Evolutionary conservation across 371 early-diverging fungal species (phyloP), one percentile per base, ranked within the genome.

Genomic region (Apophysomyces ossiformis): DNA sequence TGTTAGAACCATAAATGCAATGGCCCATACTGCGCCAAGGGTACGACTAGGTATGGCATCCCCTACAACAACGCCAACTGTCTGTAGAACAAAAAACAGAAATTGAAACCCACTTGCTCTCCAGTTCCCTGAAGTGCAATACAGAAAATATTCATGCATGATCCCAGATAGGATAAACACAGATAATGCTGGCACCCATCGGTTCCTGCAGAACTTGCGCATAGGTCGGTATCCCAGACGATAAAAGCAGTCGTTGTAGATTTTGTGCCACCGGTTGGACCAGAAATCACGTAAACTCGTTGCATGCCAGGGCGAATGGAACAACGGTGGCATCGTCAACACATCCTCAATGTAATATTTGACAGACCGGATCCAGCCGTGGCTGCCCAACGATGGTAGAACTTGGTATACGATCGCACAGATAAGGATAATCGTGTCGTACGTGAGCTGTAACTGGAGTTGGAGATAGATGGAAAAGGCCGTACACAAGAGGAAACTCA

Each of bases 81-180:
- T 68, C 41, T 79, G 79, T 15, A 74, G 26, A 0, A 69, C 41
- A 58, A 79, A 79, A 47, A 79, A 79, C 4, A 68, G 15, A 16
- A 76, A 63, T 21, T 79, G 79, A 44, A 70, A 58, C 4, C 73
- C 75, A 62, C 72, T 67, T 7, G 70, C 71, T 0, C 74, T 79
- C 73, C 9, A 66, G n/a, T 8, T 47, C 0, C 79, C 79, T 1
- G 75, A 65, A 0, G 77, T 62, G 50, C 71, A 71, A 54, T 67
- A 76, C 7, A 79, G 47, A 57, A 76, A 76, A 60, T 76, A 79
- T 39, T 79, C 79, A 46, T 79, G 79, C 79, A 79, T 79, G 0
- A 76, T 26, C 2, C 79, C 79, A 4, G 77, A 76, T 59, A 79
- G 70, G 11, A 68, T 62, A 73, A 79, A 79, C 0, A 79, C 79